Base-by-base conservation (phyloP, 805 yeast species). In the Saccharomycopsis capsularis region DNA sequence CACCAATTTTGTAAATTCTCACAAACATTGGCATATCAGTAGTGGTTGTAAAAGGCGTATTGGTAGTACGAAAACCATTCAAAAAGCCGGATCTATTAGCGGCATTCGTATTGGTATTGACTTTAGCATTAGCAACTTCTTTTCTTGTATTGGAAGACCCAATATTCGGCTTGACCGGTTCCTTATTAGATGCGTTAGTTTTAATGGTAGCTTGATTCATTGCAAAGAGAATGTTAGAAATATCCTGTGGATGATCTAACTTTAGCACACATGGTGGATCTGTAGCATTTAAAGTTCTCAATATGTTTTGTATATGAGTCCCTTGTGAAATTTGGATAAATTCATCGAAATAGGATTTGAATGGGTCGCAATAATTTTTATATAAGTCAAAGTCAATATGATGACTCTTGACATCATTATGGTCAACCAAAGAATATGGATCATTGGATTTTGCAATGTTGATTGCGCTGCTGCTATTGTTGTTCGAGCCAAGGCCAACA, bases 1-100 rank as follows among this genome's bases (percentile, higher is more conserved):
- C 65, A 2, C 74, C 73, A 40, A 68, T 61, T 47, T 70, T 71
- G 39, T 68, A 55, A 5, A 73, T 67, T 45, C 75, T 61, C 1
- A 69, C 57, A 11, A 64, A 50, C 34, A 55, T 52, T 29, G 64
- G 63, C 11, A 39, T 27, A 3, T 40, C 47, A 23, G 22, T 15
- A 2, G 11, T 34, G 25, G 30, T 41, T n/a, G n/a, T n/a, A n/a
- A n/a, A n/a, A n/a, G n/a, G n/a, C n/a, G n/a, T n/a, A n/a, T n/a
- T n/a, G n/a, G n/a, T n/a, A n/a, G n/a, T n/a, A n/a, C n/a, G n/a
- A n/a, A n/a, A n/a, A n/a, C n/a, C n/a, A n/a, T n/a, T n/a, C n/a
- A n/a, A n/a, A n/a, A n/a, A n/a, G n/a, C n/a, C n/a, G n/a, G n/a
- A n/a, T n/a, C n/a, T n/a, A 13, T 29, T 29, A 13, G 32, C 32